A percentile compares a stretch with the other conserved stretches of the same genome.
phyloP scores from a whole-genome alignment of 768 basidiomycete species.

The Gloeopeniophorella convolvens region DNA sequence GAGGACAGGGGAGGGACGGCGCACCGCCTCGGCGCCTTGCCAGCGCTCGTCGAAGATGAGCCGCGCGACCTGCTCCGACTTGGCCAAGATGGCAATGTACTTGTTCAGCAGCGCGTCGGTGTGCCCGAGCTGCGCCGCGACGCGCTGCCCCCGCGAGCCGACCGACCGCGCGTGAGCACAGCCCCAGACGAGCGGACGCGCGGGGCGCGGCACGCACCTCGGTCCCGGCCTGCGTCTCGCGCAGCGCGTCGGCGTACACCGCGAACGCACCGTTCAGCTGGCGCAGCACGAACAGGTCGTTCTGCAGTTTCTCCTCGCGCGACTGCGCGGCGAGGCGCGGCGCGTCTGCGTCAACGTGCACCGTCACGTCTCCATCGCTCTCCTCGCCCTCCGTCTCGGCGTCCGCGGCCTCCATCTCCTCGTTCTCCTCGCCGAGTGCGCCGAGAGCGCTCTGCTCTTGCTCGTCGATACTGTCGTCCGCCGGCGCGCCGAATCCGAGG shows the following conservation, averaged over 20 bases:
- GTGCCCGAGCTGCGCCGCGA: conserved; percentile 59
- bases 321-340: conserved; percentile 28
- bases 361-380: conserved; percentile 23
- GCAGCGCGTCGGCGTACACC: conserved; percentile 59
- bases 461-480: neutral
- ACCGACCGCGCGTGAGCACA: neutral
- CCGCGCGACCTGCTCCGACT: conserved; percentile 60
- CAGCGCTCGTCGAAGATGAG: conserved; percentile 73
- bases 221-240: conserved; percentile 58
- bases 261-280: conserved; percentile 69
- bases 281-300: conserved; percentile 64
- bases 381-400: conserved; percentile 17
- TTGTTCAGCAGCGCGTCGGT: conserved; percentile 71
- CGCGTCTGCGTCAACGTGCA: conserved; percentile 22
- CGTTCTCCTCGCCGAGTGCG: conserved; percentile 14
- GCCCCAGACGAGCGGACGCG: neutral
- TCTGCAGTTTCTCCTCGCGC: conserved; percentile 68
- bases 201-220: conserved; percentile 40
- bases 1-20: conserved; percentile 17
- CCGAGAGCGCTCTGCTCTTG: neutral
- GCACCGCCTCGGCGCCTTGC: conserved; percentile 66
- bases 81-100: conserved; percentile 62
- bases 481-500: conserved; percentile 8
- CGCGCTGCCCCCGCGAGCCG: conserved; percentile 33
- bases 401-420: conserved; percentile 15